A percentile compares a stretch with the other conserved stretches of the same genome.
Evolutionary conservation across 148 eudicot genomes (phyloP).

Genomic region (Camellia granthamiana): DNA sequence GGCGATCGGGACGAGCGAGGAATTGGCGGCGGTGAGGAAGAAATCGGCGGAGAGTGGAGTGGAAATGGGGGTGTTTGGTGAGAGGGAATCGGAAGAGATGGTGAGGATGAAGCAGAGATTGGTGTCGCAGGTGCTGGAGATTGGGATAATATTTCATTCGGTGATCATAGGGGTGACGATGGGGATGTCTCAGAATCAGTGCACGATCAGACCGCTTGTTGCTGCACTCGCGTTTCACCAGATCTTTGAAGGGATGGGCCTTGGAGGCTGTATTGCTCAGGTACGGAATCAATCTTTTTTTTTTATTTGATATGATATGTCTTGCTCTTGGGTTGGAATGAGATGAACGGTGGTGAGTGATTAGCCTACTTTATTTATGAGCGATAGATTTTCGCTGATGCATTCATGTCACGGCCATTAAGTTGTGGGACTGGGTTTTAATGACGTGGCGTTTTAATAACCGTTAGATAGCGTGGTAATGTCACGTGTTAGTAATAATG

Average conservation of each 20-base stretch:
- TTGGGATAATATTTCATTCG: constrained; percentile 84
- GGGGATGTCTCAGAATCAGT: constrained; percentile 86
- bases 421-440: too few relatives aligned
- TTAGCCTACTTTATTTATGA: too few relatives aligned
- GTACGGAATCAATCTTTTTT: too few relatives aligned
- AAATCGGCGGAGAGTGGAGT: constrained; percentile 12
- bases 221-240: constrained; percentile 88
- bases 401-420: too few relatives aligned
- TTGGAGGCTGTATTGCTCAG: constrained; percentile 78
- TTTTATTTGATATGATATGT: background rate
- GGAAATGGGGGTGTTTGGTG: constrained; percentile 16
- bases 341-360: too few relatives aligned
- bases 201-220: constrained; percentile 70
- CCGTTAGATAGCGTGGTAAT: too few relatives aligned
- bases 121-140: constrained; percentile 85
- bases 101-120: constrained; percentile 61
- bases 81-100: constrained; percentile 26
- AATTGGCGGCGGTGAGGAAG: constrained; percentile 14
- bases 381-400: too few relatives aligned
- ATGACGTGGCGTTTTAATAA: too few relatives aligned
- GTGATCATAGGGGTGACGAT: constrained; percentile 81
- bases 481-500: too few relatives aligned
- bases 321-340: too few relatives aligned
- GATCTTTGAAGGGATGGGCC: constrained; percentile 87
- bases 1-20: constrained; percentile 26